Base-by-base conservation (phyloP, 2,329 filamentous ascomycete species). In the Fusarium avenaceum region DNA sequence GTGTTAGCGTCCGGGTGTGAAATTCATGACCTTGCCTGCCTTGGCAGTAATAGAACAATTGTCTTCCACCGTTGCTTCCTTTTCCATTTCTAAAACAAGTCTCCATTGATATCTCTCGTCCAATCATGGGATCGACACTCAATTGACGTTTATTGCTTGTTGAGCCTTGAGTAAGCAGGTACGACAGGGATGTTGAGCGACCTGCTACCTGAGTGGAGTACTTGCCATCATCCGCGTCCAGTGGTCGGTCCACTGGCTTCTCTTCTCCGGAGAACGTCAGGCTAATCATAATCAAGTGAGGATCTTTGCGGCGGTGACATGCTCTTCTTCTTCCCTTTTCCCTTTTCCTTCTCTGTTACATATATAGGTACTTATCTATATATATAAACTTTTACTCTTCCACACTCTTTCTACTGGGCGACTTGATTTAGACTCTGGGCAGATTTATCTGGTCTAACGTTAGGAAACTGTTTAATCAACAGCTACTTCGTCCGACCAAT, bases 261-360 rank as follows among this genome's bases (percentile, higher is more conserved):
- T 19, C 45, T 51, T 40, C 48, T 57, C 32, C 48, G 32, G 39
- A 33, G 10, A 45, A 24, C 22, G 32, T 13, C 28, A 47, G 50
- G 32, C 54, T 38, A 32, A 42, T 26, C 22, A 40, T 38, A 32
- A 42, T 26, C 22, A 40, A 45, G 47, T 19, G 19, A 20, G 22
- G 10, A 51, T 35, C 60, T 55, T 65, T 60, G 63, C 49, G 54
- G 48, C 54, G 55, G 63, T 60, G 54, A 55, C 45, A 50, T 54
- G 44, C 59, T 65, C 47, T 43, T 39, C 33, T 47, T 64, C 42
- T 42, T 6, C 28, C 26, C 30, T 46, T 20, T 22, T 45, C 28
- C 45, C 14, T 26, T 35, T 35, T 51, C 28, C 11, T 30, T 30
- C 28, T 30, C 11, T 30, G 28, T 13, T 30, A 30, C 11, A 30